A percentile compares a stretch with the other conserved stretches of the same genome.
Evolutionary conservation across 371 early-diverging fungal species (phyloP).

Genomic region (Funneliformis caledonium): DNA sequence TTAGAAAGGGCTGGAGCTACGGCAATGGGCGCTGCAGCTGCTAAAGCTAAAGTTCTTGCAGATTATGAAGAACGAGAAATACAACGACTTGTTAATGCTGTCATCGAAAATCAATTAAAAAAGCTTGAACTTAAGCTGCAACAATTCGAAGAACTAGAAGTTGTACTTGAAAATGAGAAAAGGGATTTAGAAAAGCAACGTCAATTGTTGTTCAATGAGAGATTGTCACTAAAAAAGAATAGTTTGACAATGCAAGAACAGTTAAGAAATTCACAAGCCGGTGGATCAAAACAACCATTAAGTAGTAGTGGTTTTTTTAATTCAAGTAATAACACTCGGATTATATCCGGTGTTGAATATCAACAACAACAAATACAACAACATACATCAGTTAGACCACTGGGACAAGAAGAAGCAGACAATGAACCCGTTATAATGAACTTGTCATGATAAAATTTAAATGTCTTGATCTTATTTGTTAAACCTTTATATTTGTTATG

Average conservation of each 20-base stretch:
- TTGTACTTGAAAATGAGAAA: slow-evolving; percentile 82
- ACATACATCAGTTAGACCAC: neutral
- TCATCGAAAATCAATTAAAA: slow-evolving; percentile 82
- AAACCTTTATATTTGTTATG: too few relatives aligned
- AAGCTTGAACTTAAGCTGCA: slow-evolving; percentile 90
- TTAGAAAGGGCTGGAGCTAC: slow-evolving; percentile 68
- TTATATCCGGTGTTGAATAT: slow-evolving; percentile 22
- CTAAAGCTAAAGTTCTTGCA: slow-evolving; percentile 69
- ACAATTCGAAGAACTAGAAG: slow-evolving; percentile 91
- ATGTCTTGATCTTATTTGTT: too few relatives aligned
- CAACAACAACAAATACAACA: slow-evolving; percentile 23
- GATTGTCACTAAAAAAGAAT: slow-evolving; percentile 67
- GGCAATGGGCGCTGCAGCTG: slow-evolving; percentile 71
- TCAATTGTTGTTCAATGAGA: slow-evolving; percentile 78
- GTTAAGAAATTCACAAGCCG: slow-evolving; percentile 42
- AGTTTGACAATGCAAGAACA: slow-evolving; percentile 57
- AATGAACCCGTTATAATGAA: slow-evolving; percentile 25
- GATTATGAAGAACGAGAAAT: slow-evolving; percentile 82
- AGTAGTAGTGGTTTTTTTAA: slow-evolving; percentile 16
- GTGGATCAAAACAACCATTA: slow-evolving; percentile 3
- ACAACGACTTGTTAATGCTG: slow-evolving; percentile 74
- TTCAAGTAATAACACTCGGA: neutral
- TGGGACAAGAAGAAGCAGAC: slow-evolving; percentile 20
- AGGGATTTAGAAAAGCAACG: slow-evolving; percentile 83
- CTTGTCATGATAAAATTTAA: too few relatives aligned